Base-by-base conservation (phyloP, 306 rosid genomes). In the Corylus heterophylla region DNA sequence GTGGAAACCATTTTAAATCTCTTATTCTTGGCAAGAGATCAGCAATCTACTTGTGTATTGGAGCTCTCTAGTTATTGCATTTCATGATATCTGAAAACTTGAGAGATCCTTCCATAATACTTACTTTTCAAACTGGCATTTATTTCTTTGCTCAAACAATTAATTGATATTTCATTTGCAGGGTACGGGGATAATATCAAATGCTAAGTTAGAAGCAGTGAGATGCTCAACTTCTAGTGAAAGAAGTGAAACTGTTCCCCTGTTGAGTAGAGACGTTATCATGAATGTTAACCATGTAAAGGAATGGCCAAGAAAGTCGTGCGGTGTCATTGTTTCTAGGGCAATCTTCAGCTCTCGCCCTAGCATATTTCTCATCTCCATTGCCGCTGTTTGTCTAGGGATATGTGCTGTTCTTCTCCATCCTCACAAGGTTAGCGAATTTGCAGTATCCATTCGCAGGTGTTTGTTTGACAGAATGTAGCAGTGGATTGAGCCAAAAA, bases 381-480 rank as follows among this genome's bases (percentile, higher is more conserved):
- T 85, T 2, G 86, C 80, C 10, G 89, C 94, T 37, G 79, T 96
- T 61, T 96, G 99, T 84, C 75, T 93, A 55, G 97, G 90, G 35
- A 59, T 93, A 52, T 93, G 99, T 73, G 90, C 94, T 2, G 92
- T 86, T 14, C 22, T 91, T 66, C 85, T 91, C 77, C 99, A 96
- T 86, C 94, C 87, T 66, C 94, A 86, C 82, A 83, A 83, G 88
- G 96, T 92, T 49, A 81, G 88, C 49, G 87, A 93, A 74, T 86
- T 96, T 7, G 94, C 98, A 4, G 87, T 90, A 63, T 79, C 98
- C 8, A 87, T 96, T 29, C 91, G 98, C 79, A 83, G 97, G 86
- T 91, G 99, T 81, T 78, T 96, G 89, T 87, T 91, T 27, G 84
- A 84, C 82, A 37, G 69, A 47, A 86, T 13, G 5, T 77, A 76